Conservation (phyloP, 2,329 filamentous ascomycete genomes). For the Endothia cerciana region DNA sequence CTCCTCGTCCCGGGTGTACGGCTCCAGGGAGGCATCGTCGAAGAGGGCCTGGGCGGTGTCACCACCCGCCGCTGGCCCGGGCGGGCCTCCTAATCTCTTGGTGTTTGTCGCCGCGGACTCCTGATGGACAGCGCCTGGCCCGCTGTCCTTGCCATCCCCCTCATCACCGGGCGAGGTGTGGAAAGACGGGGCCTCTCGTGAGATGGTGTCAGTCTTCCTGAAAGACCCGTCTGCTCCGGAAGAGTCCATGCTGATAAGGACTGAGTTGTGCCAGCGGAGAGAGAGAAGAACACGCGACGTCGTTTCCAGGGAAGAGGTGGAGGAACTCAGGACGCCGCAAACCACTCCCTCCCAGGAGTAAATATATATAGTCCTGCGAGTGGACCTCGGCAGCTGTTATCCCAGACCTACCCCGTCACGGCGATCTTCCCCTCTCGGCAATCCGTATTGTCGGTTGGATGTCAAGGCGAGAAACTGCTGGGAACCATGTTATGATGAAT, state of each 20-base stretch:
- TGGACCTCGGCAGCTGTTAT: not conserved
- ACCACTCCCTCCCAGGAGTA: not conserved
- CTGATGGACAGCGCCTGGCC: conserved; percentile 10
- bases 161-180: not conserved
- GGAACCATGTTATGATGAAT: not conserved
- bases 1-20: conserved; percentile 24
- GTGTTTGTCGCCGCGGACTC: not conserved
- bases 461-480: not conserved
- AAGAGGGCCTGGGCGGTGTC: conserved; percentile 24
- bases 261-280: not conserved
- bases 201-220: not conserved
- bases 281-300: not conserved
- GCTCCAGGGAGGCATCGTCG: conserved; percentile 9
- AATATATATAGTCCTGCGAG: not conserved
- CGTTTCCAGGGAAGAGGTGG: not conserved
- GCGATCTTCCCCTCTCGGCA: conserved; percentile 5
- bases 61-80: conserved; percentile 9
- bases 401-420: not conserved
- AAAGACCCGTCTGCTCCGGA: not conserved
- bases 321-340: not conserved
- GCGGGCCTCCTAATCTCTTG: conserved; percentile 1
- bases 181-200: not conserved
- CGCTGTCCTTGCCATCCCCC: conserved; percentile 15
- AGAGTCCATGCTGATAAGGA: not conserved
- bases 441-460: not conserved